Base-by-base conservation (phyloP, 305 asterid genomes). In the Solanum hybrid region DNA sequence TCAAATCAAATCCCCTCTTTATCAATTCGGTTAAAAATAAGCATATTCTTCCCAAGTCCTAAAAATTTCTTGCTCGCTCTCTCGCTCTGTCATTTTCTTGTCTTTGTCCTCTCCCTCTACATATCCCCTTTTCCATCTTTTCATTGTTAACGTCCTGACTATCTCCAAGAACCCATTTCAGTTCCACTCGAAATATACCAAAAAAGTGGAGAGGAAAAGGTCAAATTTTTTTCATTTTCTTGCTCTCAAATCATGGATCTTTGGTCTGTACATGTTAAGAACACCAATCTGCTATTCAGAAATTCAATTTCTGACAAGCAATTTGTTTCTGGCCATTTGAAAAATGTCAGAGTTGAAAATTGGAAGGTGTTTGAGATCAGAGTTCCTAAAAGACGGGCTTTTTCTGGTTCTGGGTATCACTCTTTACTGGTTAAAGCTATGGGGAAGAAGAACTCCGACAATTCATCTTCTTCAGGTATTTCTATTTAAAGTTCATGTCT, bases 381-480 rank as follows among this genome's bases (percentile, higher is more conserved):
- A 79, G 9, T 90, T 11, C 77, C 88, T 31, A 90, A 41, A 90
- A 75, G 90, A 27, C 68, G 29, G 24, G 26, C 13, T 37, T 68
- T 41, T 61, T 87, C 89, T 61, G 34, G 65, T 45, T 89, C 91
- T 36, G 80, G 88, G n/a, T 73, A 36, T 41, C 34, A 57, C 41
- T 79, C 91, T 51, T 90, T 90, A 33, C 88, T 70, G n/a, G 88
- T 90, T 57, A 90, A 81, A 79, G 90, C 91, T 65, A 79, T 32
- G 90, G 91, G 88, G 7, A 90, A 87, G 79, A 90, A 90, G 68
- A 90, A 90, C 33, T 32, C 90, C 39, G 84, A 82, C 36, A 87
- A 87, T 68, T 90, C 89, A 15, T 89, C 77, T 20, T 89, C 89
- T 87, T 90, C 91, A 41, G 90, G 89, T 90, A 68, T 15, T 32